phyloP scores from a whole-genome alignment of 768 basidiomycete genomes.

The Suillus alpinus region DNA sequence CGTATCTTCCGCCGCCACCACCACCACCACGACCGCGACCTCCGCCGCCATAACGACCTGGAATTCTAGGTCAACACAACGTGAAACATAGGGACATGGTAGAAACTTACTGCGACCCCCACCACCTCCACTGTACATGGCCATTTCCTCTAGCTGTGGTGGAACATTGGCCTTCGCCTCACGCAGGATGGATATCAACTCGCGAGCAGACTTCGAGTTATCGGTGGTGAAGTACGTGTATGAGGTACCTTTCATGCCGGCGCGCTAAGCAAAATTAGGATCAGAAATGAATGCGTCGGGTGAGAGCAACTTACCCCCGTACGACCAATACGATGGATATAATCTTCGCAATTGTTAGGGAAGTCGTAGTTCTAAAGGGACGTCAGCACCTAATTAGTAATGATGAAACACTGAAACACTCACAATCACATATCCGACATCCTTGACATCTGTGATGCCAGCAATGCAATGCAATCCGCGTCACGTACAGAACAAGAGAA shows the following conservation, averaged over 20 bases:
- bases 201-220: constrained; percentile 91
- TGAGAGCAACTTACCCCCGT: constrained; percentile 65
- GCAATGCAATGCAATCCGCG: constrained; percentile 29
- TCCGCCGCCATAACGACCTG: constrained; percentile 59
- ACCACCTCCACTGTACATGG: constrained; percentile 79
- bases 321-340: constrained; percentile 98
- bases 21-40: constrained; percentile 46
- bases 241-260: constrained; percentile 86
- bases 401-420: constrained; percentile 30
- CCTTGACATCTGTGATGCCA: constrained; percentile 85
- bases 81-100: not conserved
- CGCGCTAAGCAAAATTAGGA: constrained; percentile 54
- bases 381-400: constrained; percentile 9
- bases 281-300: constrained; percentile 4
- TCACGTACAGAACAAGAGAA: constrained; percentile 21
- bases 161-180: constrained; percentile 88
- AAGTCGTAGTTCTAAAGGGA: constrained; percentile 88
- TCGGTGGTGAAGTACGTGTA: constrained; percentile 98
- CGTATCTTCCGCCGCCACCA: constrained; percentile 39
- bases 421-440: constrained; percentile 96
- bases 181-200: constrained; percentile 79
- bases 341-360: constrained; percentile 97
- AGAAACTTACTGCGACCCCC: constrained; percentile 61
- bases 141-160: constrained; percentile 91
- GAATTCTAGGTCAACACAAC: constrained; percentile 4